Conservation (phyloP, 805 yeast genomes). For the Vanderwaltozyma yarrowii region DNA sequence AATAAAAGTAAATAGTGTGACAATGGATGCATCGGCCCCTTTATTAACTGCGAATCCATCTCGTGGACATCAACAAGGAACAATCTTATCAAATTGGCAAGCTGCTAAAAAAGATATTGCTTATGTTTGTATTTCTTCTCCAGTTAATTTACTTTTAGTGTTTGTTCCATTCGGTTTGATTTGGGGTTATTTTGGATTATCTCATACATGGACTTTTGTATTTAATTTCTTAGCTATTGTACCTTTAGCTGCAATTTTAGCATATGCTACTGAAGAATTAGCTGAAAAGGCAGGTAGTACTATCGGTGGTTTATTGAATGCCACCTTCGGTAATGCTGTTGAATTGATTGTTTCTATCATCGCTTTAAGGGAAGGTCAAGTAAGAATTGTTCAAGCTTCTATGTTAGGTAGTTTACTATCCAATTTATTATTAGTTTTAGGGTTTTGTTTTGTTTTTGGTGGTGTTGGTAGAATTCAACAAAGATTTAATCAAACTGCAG, state of each 20-base stretch:
- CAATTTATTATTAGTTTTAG: slow-evolving; percentile 78
- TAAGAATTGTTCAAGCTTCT: slow-evolving; percentile 91
- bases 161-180: slow-evolving; percentile 84
- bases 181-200: slow-evolving; percentile 53
- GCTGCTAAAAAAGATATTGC: slow-evolving; percentile 13
- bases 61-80: slow-evolving; percentile 1
- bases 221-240: slow-evolving; percentile 83
- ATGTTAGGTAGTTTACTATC: slow-evolving; percentile 93
- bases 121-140: slow-evolving; percentile 42
- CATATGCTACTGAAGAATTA: slow-evolving; percentile 88
- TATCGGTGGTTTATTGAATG: slow-evolving; percentile 86
- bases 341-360: slow-evolving; percentile 91
- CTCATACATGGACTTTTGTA: slow-evolving; percentile 47
- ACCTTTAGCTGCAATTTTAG: slow-evolving; percentile 83
- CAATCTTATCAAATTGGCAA: slow-evolving; percentile 10
- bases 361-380: slow-evolving; percentile 77
- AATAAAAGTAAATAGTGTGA: too few species aligned
- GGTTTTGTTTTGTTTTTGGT: slow-evolving; percentile 92
- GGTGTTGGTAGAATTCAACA: slow-evolving; percentile 83
- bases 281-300: slow-evolving; percentile 85
- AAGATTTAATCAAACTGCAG: slow-evolving; percentile 88
- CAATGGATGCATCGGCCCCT: slow-evolving; percentile 3
- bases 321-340: slow-evolving; percentile 96
- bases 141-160: slow-evolving; percentile 63
- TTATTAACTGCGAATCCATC: slow-evolving; percentile 2